Base-by-base conservation (phyloP, 2,329 filamentous ascomycete genomes). In the Fusarium brevicatenulatum region DNA sequence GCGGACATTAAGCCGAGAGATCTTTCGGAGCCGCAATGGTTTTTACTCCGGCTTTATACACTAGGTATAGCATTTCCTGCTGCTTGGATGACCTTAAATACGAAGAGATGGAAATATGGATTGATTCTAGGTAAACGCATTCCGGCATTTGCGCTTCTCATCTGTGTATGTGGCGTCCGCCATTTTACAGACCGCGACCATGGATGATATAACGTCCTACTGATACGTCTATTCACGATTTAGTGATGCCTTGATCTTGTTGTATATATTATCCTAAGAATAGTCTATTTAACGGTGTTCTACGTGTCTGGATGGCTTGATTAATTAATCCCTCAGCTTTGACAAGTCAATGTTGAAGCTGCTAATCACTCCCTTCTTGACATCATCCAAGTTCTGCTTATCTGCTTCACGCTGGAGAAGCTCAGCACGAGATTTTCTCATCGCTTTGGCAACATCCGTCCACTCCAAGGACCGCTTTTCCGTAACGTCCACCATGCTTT, bases 271-370 rank as follows among this genome's bases (percentile, higher is more conserved):
- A 4, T 8, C 34, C 5, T 7, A 2, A 5, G 23, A 19, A 9
- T 13, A 34, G 5, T 50, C 10, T 50, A 19, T 19, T 9, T 4
- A 13, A 23, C 1, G 11, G 11, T 34, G 4, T 7, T 50, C 5
- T 50, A 34, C 21, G 9, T 13, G 11, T 19, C 16, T n/a, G 16
- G 5, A 34, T 7, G 21, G 16, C 16, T 8, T 5, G 30, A 34
- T 19, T n/a, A 34, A 19, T 34, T 11, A 53, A 7, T n/a, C 50
- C 9, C 21, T 30, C 7, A 67, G 16, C 21, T 67, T 67, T 1
- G 52, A 66, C 34, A 44, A 34, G 25, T 67, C 62, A 4, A 67
- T n/a, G 10, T 12, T 18, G 4, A 67, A 30, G 23, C 9, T 66
- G 21, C 34, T 18, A 1, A 67, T 60, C 12, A 67, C 44, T 0